phyloP scores from a whole-genome alignment of 192 early-diverging fungal species.

The Coemansia sp. region DNA sequence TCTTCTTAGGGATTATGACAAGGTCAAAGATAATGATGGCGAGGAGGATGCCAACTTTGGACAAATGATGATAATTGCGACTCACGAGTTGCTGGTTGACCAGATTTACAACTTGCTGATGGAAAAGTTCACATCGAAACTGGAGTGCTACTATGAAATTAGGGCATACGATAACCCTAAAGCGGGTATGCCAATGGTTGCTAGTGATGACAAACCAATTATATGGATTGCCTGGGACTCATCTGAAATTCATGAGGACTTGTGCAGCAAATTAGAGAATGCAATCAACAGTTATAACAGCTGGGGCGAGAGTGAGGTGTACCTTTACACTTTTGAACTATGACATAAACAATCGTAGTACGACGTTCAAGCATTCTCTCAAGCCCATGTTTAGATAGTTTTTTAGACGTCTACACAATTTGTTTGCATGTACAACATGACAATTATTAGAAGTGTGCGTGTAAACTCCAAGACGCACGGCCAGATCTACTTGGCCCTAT shows the following conservation, averaged over 20 bases:
- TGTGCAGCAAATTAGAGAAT: not conserved
- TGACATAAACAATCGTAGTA: too few species aligned
- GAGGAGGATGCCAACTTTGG: not conserved
- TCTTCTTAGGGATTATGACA: not conserved
- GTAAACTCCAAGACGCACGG: too few species aligned
- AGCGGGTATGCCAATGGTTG: not conserved
- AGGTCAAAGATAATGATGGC: not conserved
- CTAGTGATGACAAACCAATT: not conserved
- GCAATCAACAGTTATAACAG: not conserved
- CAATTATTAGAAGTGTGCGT: too few species aligned
- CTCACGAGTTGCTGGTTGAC: not conserved
- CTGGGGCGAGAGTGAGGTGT: not conserved
- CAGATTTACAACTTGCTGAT: not conserved
- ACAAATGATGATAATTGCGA: not conserved
- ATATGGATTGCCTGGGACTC: constrained; percentile 1
- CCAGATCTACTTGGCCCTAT: too few species aligned
- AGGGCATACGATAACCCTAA: not conserved
- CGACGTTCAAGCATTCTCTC: too few species aligned
- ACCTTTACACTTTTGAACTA: not conserved
- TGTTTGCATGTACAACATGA: too few species aligned
- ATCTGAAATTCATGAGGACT: not conserved
- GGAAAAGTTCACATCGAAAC: not conserved
- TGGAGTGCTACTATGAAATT: not conserved
- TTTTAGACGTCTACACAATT: too few species aligned
- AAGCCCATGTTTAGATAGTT: too few species aligned